A percentile compares a stretch with the other conserved stretches of the same genome.
Conservation (phyloP, 345 rosid genomes). For the Geranium brycei region DNA sequence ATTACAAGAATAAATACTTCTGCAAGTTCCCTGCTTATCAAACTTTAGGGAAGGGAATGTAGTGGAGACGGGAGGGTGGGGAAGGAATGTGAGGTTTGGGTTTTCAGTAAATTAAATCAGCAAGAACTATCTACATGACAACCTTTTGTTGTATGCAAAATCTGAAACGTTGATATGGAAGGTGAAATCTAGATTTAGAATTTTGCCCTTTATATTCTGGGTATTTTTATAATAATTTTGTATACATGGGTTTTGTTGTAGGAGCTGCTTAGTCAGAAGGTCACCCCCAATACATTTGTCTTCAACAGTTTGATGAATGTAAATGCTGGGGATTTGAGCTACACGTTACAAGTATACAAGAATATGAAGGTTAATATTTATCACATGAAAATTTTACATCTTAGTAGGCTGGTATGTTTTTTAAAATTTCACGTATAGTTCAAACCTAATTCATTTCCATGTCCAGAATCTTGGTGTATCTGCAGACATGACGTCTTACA, state of each 20-base stretch:
- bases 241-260: slow-evolving; percentile 23
- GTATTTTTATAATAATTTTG: slow-evolving; percentile 10
- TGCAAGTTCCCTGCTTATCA: too few species aligned
- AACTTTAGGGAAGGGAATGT: too few species aligned
- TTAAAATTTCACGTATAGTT: not conserved
- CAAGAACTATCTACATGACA: too few species aligned
- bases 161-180: not conserved
- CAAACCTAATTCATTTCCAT: slow-evolving; percentile 5
- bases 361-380: slow-evolving; percentile 49
- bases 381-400: slow-evolving; percentile 7
- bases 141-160: too few species aligned
- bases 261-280: slow-evolving; percentile 51
- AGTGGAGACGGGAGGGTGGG: too few species aligned
- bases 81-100: too few species aligned
- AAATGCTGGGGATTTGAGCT: slow-evolving; percentile 72
- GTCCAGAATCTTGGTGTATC: slow-evolving; percentile 51
- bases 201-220: slow-evolving; percentile 8
- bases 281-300: slow-evolving; percentile 58
- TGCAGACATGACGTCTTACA: slow-evolving; percentile 75
- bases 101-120: too few species aligned
- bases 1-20: too few species aligned
- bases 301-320: slow-evolving; percentile 90
- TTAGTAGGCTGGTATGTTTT: not conserved
- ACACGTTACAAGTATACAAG: slow-evolving; percentile 50
- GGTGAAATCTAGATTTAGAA: not conserved